phyloP scores from a whole-genome alignment of 176 grass and related monocot genomes.

The Dendrocalamus sinicus region DNA sequence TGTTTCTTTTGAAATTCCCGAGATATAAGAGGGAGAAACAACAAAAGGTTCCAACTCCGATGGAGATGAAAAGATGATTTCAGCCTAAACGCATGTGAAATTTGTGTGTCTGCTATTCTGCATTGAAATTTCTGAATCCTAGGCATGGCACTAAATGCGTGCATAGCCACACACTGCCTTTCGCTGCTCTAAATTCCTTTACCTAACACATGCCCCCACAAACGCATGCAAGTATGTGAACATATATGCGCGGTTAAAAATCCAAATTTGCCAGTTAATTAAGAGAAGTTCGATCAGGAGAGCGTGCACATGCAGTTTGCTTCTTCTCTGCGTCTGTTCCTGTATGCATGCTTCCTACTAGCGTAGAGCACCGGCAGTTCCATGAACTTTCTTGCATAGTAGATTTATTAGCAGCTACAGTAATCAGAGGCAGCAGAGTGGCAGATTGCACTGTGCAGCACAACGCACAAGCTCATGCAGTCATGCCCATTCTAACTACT shows the following conservation, averaged over 20 bases:
- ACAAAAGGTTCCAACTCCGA: background rate
- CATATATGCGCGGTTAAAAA: too few relatives aligned
- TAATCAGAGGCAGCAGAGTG: background rate
- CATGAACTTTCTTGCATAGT: background rate
- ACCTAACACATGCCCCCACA: slow-evolving; percentile 5
- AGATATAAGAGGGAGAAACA: background rate
- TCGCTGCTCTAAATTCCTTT: slow-evolving; percentile 32
- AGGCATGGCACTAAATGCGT: background rate
- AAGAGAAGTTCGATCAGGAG: background rate
- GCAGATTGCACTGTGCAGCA: background rate
- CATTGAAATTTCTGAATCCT: background rate
- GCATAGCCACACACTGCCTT: background rate
- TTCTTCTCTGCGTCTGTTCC: background rate
- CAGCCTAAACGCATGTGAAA: slow-evolving; percentile 1
- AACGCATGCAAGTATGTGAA: background rate
- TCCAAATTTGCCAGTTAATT: background rate
- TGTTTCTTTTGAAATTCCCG: background rate
- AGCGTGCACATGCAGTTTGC: background rate
- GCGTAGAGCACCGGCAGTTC: background rate
- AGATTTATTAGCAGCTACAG: background rate
- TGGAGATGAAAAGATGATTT: background rate
- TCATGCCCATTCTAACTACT: slow-evolving; percentile 1
- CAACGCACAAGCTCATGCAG: background rate
- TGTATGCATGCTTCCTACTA: background rate
- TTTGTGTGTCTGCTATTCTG: background rate